These are phyloP conservation scores for Aspergillus fructus DNA, from an alignment of 2,329 filamentous ascomycete species.

Conservation along the genomic window DNA sequence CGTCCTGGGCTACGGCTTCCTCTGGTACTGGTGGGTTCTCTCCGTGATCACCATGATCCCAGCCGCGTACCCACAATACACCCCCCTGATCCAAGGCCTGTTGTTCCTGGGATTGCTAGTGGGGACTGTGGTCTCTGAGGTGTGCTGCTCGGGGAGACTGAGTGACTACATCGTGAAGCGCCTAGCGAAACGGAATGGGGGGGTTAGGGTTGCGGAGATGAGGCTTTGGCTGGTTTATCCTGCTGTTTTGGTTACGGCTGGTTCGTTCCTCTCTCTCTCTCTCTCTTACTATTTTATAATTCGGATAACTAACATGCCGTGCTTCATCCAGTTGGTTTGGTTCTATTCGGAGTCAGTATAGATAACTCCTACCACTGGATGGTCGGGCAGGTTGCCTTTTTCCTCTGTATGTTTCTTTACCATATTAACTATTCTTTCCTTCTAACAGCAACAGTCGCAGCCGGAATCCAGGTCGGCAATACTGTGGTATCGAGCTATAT, in stretches of 20 bases:
- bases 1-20: slow-evolving; percentile 52
- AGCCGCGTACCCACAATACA: slow-evolving; percentile 51
- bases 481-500: slow-evolving; percentile 54
- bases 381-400: slow-evolving; percentile 56
- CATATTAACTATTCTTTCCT: too few species aligned
- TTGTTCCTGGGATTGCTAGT: slow-evolving; percentile 56
- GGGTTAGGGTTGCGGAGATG: slow-evolving; percentile 53
- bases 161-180: slow-evolving; percentile 53
- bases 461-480: slow-evolving; percentile 59
- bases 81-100: slow-evolving; percentile 52
- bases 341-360: slow-evolving; percentile 57
- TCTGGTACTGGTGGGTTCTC: slow-evolving; percentile 60
- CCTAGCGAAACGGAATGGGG: slow-evolving; percentile 46
- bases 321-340: slow-evolving; percentile 41
- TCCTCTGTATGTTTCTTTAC: slow-evolving; percentile 46
- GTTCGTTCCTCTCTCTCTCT: slow-evolving; percentile 23
- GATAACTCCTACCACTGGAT: slow-evolving; percentile 57
- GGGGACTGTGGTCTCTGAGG: slow-evolving; percentile 53
- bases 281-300: too few species aligned
- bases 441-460: slow-evolving; percentile 41
- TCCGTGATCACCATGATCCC: slow-evolving; percentile 55
- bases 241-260: slow-evolving; percentile 47
- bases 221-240: slow-evolving; percentile 58
- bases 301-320: neutral
- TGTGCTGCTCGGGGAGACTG: slow-evolving; percentile 53